These are phyloP conservation scores for Rhizophagus clarus DNA, from an alignment of 192 early-diverging fungal species.

Conservation along the genomic window DNA sequence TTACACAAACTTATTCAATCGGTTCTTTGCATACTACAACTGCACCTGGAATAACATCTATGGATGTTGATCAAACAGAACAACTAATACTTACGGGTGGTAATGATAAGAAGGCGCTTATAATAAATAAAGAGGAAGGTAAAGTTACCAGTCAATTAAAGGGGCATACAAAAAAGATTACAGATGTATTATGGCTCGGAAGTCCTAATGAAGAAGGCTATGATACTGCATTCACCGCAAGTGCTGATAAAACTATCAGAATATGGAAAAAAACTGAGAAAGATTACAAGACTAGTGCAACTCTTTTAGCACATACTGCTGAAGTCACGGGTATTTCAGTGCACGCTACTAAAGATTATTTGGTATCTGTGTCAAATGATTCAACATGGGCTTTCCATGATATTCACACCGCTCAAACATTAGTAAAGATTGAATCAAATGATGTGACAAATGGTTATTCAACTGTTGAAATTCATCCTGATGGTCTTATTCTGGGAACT, in stretches of 20 bases:
- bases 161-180: constrained; percentile 85
- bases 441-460: constrained; percentile 63
- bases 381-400: constrained; percentile 83
- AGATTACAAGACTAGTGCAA: constrained; percentile 49
- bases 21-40: constrained; percentile 73
- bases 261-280: constrained; percentile 61
- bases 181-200: constrained; percentile 67
- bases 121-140: constrained; percentile 67
- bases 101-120: constrained; percentile 72
- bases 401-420: constrained; percentile 59
- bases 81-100: constrained; percentile 77
- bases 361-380: constrained; percentile 74
- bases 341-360: constrained; percentile 82
- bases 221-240: constrained; percentile 68
- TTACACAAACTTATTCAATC: constrained; percentile 48
- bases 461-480: constrained; percentile 82
- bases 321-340: constrained; percentile 76
- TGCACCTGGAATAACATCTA: constrained; percentile 65
- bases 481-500: constrained; percentile 85
- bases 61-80: constrained; percentile 61
- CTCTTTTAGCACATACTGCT: constrained; percentile 65
- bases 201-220: constrained; percentile 48
- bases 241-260: constrained; percentile 82
- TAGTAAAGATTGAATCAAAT: constrained; percentile 47
- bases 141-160: constrained; percentile 71